A percentile compares a stretch with the other conserved stretches of the same genome.
Conservation (phyloP, 2,329 filamentous ascomycete species). For the Knufia fluminis region DNA sequence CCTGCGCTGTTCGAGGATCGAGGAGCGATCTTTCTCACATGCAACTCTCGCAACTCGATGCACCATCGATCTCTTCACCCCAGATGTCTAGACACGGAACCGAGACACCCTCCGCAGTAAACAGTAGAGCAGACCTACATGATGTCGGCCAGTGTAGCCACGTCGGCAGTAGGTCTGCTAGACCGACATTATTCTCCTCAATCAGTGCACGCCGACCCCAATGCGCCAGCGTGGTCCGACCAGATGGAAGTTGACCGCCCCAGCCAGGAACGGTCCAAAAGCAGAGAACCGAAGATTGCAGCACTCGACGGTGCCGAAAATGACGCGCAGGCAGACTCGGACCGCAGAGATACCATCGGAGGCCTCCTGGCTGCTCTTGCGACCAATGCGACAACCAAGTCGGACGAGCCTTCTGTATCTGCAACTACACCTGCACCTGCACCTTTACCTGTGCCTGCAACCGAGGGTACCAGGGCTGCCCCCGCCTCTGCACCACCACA, state of each 20-base stretch:
- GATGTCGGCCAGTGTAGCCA: slow-evolving; percentile 23
- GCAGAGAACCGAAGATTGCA: background rate
- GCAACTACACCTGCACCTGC: background rate
- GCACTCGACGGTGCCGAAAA: background rate
- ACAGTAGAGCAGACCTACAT: slow-evolving; percentile 17
- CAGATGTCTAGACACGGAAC: slow-evolving; percentile 2
- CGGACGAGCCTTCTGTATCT: background rate
- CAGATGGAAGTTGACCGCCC: slow-evolving; percentile 8
- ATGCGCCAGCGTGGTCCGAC: slow-evolving; percentile 17
- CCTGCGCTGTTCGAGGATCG: background rate
- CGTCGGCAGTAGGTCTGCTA: slow-evolving; percentile 23
- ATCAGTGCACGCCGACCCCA: slow-evolving; percentile 10
- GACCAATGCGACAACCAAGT: background rate
- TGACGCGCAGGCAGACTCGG: slow-evolving; percentile 9
- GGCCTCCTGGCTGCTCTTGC: slow-evolving; percentile 7
- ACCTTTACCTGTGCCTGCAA: no score
- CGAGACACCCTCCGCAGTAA: background rate
- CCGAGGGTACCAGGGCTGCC: no score
- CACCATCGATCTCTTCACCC: background rate
- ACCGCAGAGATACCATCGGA: slow-evolving; percentile 7
- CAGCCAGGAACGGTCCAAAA: background rate
- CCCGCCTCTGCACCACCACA: background rate
- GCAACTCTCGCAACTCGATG: background rate
- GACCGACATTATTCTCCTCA: slow-evolving; percentile 15
- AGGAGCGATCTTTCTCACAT: slow-evolving; percentile 1